Base-by-base conservation (phyloP, 2,329 filamentous ascomycete species). In the Fusarium solani-melongenae region DNA sequence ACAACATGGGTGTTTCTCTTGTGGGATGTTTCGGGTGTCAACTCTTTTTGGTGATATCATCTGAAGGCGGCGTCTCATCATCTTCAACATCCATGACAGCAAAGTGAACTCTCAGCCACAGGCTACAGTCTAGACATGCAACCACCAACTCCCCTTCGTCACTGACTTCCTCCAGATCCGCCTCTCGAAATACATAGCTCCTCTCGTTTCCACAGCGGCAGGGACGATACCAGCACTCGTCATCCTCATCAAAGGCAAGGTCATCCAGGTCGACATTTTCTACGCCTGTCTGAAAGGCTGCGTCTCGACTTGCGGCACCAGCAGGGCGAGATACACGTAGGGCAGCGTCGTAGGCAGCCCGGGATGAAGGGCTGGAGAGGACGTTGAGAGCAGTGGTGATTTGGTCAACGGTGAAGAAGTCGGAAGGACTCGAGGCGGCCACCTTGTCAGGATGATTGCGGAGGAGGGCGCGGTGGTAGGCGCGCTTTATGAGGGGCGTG, bases 181-280 rank as follows among this genome's bases (percentile, higher is more conserved):
- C 81, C 80, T 92, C 91, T 17, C 80, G 82, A 70, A 92, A 87
- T 31, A 87, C 79, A 78, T 89, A 93, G 1, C 91, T 91, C 41
- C 86, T 84, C 34, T 85, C 83, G 78, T 92, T 92, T 41, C 91
- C 91, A 79, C 91, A 93, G 61, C 91, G 88, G 81, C 91, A 93
- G 17, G 84, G 76, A 49, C 87, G 85, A 77, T 86, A 88, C 89
- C 90, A 92, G 46, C 83, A 79, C 59, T 82, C 82, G 17, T 79
- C 77, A 7, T 61, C 79, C 67, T 88, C 86, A 75, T 91, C 88
- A 72, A 84, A 89, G 10, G 81, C 82, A 24, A 92, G 81, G 78
- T 93, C 91, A 81, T 93, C 91, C 7, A 93, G 85, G 79, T 93
- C 91, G 36, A 92, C 83, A 4, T 85, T 87, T 78, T 93, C 91